Evolutionary conservation across 495 filamentous ascomycete genomes (phyloP), one percentile per base, ranked within the genome.

Genomic region (Aspergillus leporis): DNA sequence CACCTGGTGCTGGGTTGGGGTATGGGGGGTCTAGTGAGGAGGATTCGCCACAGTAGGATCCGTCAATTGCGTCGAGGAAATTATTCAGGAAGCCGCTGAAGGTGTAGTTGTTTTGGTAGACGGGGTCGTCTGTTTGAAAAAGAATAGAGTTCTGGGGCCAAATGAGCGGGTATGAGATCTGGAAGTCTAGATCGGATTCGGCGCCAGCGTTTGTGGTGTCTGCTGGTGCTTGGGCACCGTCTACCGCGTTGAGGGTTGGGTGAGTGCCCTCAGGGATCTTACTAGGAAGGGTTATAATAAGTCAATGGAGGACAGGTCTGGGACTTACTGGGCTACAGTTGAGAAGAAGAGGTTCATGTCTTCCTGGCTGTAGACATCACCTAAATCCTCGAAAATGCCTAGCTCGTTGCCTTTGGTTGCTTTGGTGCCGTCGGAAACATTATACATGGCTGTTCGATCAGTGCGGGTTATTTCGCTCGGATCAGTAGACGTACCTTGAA

Each of bases 41-140:
- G 59, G 86, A 85, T 13, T 84, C 70, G 32, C 81, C 69, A 63
- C 79, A 87, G 66, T 87, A 86, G 18, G 78, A 81, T 6, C 82
- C 85, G 58, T 88, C 86, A 25, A 88, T 79, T 21, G 84, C 84
- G 59, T 86, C 81, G 57, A 83, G 77, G 64, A 86, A 82, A 38
- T 73, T 79, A 61, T 78, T 77, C 14, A 78, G 61, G 56, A 78
- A 69, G 18, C 73, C 73, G 0, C 28, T 28, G 58, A 62, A 69
- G 4, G 51, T 68, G 60, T 76, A 16, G 13, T 16, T 16, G 14
- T 16, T n/a, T 16, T 79, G 66, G 58, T 81, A 82, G 51, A 73
- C 72, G 58, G 77, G 72, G 64, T 86, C 83, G 61, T 87, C 85
- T 0, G 76, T 76, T 59, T 88, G 83, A 69, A 78, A 87, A 16